Conservation (phyloP, 441 rosid genomes). For the Syzygium malaccense region DNA sequence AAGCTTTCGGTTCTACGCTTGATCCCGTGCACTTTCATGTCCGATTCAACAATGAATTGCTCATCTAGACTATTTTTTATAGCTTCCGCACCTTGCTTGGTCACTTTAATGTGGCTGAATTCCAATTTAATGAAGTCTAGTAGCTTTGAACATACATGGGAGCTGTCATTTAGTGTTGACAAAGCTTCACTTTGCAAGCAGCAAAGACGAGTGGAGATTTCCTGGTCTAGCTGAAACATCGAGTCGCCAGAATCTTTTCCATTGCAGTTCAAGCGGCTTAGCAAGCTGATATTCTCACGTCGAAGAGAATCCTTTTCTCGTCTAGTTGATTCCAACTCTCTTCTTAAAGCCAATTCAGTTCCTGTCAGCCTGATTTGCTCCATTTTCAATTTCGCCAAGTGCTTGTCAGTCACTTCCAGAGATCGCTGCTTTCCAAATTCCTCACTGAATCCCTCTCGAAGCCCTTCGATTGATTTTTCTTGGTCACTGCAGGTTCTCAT, state of each 20-base stretch:
- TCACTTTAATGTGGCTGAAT: constrained; percentile 36
- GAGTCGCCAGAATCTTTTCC: constrained; percentile 40
- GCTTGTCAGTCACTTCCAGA: constrained; percentile 36
- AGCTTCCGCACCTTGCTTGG: constrained; percentile 24
- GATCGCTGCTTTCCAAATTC: constrained; percentile 42
- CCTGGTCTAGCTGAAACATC: constrained; percentile 69
- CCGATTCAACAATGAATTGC: constrained; percentile 72
- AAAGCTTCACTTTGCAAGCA: constrained; percentile 81
- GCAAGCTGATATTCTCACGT: constrained; percentile 65
- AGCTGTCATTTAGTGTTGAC: constrained; percentile 56
- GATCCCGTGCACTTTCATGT: constrained; percentile 60
- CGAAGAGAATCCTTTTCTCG: constrained; percentile 76
- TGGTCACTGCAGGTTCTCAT: constrained; percentile 76
- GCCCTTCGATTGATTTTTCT: constrained; percentile 76
- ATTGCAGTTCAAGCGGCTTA: constrained; percentile 65
- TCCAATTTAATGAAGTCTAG: constrained; percentile 63
- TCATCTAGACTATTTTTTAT: constrained; percentile 43
- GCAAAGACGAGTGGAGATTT: constrained; percentile 50
- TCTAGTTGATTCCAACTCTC: constrained; percentile 58
- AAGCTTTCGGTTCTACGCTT: constrained; percentile 69
- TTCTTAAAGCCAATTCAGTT: constrained; percentile 69
- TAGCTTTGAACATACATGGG: constrained; percentile 47
- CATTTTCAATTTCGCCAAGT: constrained; percentile 47
- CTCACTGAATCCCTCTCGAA: constrained; percentile 43
- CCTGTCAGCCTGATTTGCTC: constrained; percentile 90